These are phyloP conservation scores for Eucalyptus shirleyi DNA, from an alignment of 345 rosid species.

Conservation along the genomic window DNA sequence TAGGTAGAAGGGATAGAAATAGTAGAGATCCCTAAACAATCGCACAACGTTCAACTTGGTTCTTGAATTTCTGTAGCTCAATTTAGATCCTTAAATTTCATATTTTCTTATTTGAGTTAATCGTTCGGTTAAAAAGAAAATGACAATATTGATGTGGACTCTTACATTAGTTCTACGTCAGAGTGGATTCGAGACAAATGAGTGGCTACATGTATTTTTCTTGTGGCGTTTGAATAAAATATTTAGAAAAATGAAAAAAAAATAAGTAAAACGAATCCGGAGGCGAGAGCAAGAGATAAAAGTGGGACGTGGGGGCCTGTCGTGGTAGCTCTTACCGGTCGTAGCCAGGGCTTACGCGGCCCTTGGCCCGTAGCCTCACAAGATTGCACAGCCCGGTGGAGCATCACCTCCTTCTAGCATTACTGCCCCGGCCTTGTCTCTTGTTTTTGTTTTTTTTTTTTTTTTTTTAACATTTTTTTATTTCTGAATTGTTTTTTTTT, in stretches of 20 bases:
- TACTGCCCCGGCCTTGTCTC: no score
- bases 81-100: background rate
- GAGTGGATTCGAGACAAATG: background rate
- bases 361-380: background rate
- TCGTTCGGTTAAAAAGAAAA: no score
- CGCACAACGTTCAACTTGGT: background rate
- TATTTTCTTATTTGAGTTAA: no score
- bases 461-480: no score
- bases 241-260: no score
- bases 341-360: background rate
- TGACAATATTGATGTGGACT: background rate
- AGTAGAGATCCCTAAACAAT: background rate
- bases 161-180: background rate
- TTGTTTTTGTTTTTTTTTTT: no score
- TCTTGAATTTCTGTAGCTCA: accelerated
- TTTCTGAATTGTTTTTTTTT: no score
- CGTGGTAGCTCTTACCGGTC: background rate
- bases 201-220: background rate
- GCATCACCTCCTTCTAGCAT: background rate
- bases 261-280: no score
- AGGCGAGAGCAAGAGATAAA: no score
- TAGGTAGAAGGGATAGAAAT: background rate
- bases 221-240: no score
- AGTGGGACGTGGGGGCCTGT: background rate
- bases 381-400: background rate